These are phyloP conservation scores for Xylaria telfairii DNA, from an alignment of 495 filamentous ascomycete genomes.

Conservation along the genomic window DNA sequence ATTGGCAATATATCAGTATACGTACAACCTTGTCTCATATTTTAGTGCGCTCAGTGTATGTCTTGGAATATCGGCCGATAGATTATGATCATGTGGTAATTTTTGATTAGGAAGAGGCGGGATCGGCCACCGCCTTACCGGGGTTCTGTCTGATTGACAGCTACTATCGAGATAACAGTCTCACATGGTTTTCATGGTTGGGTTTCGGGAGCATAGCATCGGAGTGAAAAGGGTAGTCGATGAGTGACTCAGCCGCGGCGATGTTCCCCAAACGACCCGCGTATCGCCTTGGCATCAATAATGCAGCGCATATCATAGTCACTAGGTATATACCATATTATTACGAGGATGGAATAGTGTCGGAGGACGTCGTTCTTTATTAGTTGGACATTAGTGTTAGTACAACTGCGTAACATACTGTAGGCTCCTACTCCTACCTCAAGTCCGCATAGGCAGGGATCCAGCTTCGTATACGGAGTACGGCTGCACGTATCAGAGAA, in stretches of 20 bases:
- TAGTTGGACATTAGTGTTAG: neutral
- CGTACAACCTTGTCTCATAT: conserved; percentile 1
- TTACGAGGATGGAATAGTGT: neutral
- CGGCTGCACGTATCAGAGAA: neutral
- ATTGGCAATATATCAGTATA: neutral
- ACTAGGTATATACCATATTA: neutral
- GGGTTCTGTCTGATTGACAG: neutral
- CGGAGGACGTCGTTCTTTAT: neutral
- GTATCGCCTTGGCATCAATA: conserved; percentile 1
- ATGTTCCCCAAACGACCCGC: neutral
- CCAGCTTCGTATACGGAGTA: neutral
- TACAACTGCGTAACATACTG: neutral
- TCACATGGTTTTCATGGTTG: neutral
- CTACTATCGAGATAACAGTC: neutral
- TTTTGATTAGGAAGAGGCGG: neutral
- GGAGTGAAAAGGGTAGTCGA: neutral
- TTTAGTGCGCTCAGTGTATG: neutral
- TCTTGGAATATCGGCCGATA: neutral
- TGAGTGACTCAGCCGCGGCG: neutral
- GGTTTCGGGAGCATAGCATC: neutral
- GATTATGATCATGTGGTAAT: conserved; percentile 19
- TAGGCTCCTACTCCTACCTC: neutral
- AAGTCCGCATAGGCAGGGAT: conserved; percentile 3
- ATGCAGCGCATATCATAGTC: conserved; percentile 1
- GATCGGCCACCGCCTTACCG: neutral